These are phyloP conservation scores for Papiliotrema terrestris DNA, from an alignment of 1,284 basidiomycete genomes.

Conservation along the genomic window DNA sequence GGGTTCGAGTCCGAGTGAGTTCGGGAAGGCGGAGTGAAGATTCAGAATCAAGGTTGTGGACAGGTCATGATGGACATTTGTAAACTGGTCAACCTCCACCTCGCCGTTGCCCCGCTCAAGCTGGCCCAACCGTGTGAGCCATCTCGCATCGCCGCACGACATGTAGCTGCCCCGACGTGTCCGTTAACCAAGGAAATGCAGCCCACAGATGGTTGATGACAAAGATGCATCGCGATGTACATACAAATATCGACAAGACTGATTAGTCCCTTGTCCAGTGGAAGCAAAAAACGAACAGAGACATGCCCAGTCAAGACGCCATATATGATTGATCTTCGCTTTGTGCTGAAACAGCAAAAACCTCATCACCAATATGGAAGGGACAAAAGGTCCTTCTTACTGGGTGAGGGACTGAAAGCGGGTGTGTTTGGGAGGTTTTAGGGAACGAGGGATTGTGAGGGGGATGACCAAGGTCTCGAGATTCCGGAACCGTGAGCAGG, in stretches of 20 bases:
- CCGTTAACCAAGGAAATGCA: too few relatives aligned
- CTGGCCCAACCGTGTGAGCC: too few relatives aligned
- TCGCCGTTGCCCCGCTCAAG: not conserved
- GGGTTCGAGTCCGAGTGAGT: not conserved
- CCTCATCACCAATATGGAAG: conserved; percentile 24
- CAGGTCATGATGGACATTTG: conserved; percentile 33
- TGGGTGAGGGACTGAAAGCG: conserved; percentile 37
- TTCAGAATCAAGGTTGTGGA: not conserved
- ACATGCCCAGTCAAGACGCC: conserved; percentile 41
- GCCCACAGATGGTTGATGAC: not conserved
- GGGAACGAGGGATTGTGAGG: not conserved
- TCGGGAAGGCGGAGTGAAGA: not conserved
- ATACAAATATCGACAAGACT: conserved; percentile 34
- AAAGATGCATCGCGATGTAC: conserved; percentile 1
- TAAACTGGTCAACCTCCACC: conserved; percentile 7
- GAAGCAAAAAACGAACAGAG: conserved; percentile 26
- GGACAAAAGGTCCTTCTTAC: conserved; percentile 32
- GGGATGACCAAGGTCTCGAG: not conserved
- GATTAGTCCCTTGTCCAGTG: conserved; percentile 41
- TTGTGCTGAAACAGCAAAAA: conserved; percentile 10
- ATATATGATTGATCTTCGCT: conserved; percentile 25
- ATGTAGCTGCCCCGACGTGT: too few relatives aligned
- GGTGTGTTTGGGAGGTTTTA: conserved; percentile 3
- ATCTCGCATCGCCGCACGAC: too few relatives aligned
- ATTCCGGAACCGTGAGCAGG: too few relatives aligned